Evolutionary conservation across 2,329 filamentous ascomycete genomes (phyloP).

Genomic region (Aspergillus tanneri): DNA sequence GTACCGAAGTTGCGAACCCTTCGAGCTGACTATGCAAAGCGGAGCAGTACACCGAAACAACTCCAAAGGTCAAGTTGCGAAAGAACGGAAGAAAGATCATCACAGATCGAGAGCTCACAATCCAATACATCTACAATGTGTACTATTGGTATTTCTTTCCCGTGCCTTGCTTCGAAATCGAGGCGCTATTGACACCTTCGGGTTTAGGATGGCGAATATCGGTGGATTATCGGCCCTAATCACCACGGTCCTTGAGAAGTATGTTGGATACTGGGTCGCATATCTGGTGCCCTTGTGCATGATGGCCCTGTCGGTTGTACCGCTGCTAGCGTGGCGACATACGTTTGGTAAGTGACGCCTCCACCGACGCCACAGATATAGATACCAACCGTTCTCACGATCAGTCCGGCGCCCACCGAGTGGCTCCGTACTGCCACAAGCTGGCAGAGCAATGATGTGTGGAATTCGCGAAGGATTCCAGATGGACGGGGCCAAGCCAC

Average conservation of each 20-base stretch:
- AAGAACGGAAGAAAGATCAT: conserved; percentile 1
- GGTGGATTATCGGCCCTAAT: not conserved
- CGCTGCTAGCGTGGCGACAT: not conserved
- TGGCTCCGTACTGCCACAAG: not conserved
- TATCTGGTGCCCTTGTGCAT: not conserved
- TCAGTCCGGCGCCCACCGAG: not conserved
- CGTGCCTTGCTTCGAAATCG: not conserved
- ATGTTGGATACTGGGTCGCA: not conserved
- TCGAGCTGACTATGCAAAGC: not conserved
- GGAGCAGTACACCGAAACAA: conserved; percentile 1
- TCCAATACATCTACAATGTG: not conserved
- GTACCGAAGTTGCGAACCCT: too few relatives aligned
- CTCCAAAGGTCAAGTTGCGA: not conserved
- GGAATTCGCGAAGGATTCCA: not conserved
- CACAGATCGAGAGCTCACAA: not conserved
- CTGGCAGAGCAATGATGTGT: not conserved
- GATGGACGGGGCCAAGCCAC: not conserved
- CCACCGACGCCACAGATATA: not conserved
- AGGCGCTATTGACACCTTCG: too few relatives aligned
- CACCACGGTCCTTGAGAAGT: not conserved
- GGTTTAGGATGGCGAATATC: not conserved
- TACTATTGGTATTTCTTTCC: not conserved
- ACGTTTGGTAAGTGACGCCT: not conserved
- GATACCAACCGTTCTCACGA: not conserved
- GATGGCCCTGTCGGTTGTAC: not conserved